These are phyloP conservation scores for Salix viminalis DNA, from an alignment of 345 rosid genomes.

Conservation along the genomic window DNA sequence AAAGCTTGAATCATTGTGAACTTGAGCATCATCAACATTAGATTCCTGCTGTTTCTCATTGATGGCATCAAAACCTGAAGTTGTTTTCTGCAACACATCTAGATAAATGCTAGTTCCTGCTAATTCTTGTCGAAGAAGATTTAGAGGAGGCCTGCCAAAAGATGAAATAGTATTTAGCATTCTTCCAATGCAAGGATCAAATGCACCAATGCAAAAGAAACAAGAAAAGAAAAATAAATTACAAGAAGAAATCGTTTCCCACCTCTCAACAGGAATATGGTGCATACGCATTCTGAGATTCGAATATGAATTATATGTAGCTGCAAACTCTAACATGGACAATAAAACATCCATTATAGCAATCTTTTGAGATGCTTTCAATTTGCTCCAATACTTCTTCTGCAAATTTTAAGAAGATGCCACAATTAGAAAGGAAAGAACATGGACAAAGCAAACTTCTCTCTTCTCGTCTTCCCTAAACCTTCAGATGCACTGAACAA, in stretches of 20 bases:
- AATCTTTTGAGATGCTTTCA: slow-evolving; percentile 73
- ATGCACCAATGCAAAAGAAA: not conserved
- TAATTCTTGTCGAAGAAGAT: slow-evolving; percentile 92
- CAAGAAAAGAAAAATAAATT: slow-evolving; percentile 4
- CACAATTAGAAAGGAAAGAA: slow-evolving; percentile 5
- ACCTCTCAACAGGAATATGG: slow-evolving; percentile 83
- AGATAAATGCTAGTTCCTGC: slow-evolving; percentile 79
- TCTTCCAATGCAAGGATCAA: not conserved
- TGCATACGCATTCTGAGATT: slow-evolving; percentile 80
- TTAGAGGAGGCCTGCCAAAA: slow-evolving; percentile 75
- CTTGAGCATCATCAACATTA: slow-evolving; percentile 27
- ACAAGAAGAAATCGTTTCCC: not conserved
- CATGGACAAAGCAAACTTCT: not conserved
- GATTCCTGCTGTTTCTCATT: slow-evolving; percentile 31
- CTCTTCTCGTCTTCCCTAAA: not conserved
- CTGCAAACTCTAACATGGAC: slow-evolving; percentile 82
- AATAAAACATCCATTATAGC: slow-evolving; percentile 79
- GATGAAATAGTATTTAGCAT: slow-evolving; percentile 8
- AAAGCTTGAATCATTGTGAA: slow-evolving; percentile 19
- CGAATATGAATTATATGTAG: slow-evolving; percentile 82
- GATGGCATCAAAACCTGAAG: slow-evolving; percentile 34
- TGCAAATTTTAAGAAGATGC: slow-evolving; percentile 35
- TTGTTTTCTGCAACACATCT: slow-evolving; percentile 83
- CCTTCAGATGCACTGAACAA: not conserved
- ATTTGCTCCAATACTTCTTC: slow-evolving; percentile 87